phyloP scores from a whole-genome alignment of 306 rosid species.

The Argentina anserina region DNA sequence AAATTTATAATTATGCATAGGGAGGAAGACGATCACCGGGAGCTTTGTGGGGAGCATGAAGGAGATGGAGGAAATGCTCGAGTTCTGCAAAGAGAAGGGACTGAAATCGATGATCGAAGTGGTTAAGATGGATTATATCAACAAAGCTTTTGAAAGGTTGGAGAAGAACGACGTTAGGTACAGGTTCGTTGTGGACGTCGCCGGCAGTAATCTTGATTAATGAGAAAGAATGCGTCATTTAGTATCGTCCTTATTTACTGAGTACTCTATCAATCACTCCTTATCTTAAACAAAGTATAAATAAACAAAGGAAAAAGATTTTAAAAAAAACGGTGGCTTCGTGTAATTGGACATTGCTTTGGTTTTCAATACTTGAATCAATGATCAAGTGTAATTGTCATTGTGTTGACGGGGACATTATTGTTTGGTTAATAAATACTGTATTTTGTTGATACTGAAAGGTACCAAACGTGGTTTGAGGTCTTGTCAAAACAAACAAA shows the following conservation, averaged over 20 bases:
- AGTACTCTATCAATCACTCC: no score
- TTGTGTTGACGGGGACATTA: neutral
- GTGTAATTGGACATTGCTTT: neutral
- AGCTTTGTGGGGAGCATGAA: constrained; percentile 85
- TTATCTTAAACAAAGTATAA: neutral
- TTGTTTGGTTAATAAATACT: neutral
- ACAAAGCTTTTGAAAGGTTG: constrained; percentile 79
- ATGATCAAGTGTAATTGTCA: neutral
- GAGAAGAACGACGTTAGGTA: constrained; percentile 92
- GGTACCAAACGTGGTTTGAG: neutral
- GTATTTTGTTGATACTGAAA: neutral
- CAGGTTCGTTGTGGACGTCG: constrained; percentile 86
- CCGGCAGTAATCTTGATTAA: constrained; percentile 59
- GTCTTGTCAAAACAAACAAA: neutral
- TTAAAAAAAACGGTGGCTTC: neutral
- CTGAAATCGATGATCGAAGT: constrained; percentile 64
- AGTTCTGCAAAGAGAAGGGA: constrained; percentile 76
- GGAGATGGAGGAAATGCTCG: constrained; percentile 76
- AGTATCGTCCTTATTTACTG: neutral
- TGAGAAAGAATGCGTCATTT: neutral
- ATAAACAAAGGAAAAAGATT: neutral
- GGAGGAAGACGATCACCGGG: constrained; percentile 83
- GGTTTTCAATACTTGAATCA: neutral
- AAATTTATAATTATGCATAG: constrained; percentile 24
- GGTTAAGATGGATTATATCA: constrained; percentile 69